A percentile compares a stretch with the other conserved stretches of the same genome.
phyloP scores from a whole-genome alignment of 2,329 filamentous ascomycete genomes.

The Beauveria medogensis region DNA sequence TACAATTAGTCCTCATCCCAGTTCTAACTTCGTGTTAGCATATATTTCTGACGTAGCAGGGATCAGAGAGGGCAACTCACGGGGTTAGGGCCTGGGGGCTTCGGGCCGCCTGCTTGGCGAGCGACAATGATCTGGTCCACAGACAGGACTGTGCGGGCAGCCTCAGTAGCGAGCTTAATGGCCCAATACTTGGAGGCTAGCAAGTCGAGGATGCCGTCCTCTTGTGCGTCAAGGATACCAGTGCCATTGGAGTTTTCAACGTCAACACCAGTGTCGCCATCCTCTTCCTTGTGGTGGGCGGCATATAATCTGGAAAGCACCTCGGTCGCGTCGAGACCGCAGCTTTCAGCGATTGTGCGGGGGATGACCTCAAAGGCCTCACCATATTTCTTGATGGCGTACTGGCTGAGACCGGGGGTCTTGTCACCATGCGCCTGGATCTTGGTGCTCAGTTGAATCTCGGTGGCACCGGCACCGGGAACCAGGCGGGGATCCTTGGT shows the following conservation, averaged over 20 bases:
- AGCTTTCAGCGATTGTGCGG: conserved; percentile 86
- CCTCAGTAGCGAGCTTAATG: conserved; percentile 92
- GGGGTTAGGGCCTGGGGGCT: conserved; percentile 90
- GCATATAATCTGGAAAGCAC: conserved; percentile 87
- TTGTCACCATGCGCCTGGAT: conserved; percentile 86
- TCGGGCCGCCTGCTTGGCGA: conserved; percentile 91
- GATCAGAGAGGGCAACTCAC: conserved; percentile 26
- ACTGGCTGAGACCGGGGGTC: conserved; percentile 86
- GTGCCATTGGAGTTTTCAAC: conserved; percentile 78
- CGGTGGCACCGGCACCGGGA: conserved; percentile 87
- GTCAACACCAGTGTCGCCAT: conserved; percentile 89
- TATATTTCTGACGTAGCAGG: too few relatives aligned
- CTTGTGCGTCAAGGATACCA: conserved; percentile 76
- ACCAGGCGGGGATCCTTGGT: conserved; percentile 88
- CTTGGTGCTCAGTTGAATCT: conserved; percentile 87
- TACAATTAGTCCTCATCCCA: conserved; percentile 52
- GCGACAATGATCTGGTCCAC: conserved; percentile 99
- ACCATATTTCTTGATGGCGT: conserved; percentile 94
- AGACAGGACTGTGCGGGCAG: conserved; percentile 84
- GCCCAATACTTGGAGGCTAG: conserved; percentile 92
- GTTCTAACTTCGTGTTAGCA: conserved; percentile 33
- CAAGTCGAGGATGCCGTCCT: conserved; percentile 86
- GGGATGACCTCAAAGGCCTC: conserved; percentile 98
- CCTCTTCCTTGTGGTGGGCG: conserved; percentile 79
- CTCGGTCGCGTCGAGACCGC: conserved; percentile 94